Evolutionary conservation across 495 filamentous ascomycete genomes (phyloP).

Genomic region (Pyrenopolyporus hunteri): DNA sequence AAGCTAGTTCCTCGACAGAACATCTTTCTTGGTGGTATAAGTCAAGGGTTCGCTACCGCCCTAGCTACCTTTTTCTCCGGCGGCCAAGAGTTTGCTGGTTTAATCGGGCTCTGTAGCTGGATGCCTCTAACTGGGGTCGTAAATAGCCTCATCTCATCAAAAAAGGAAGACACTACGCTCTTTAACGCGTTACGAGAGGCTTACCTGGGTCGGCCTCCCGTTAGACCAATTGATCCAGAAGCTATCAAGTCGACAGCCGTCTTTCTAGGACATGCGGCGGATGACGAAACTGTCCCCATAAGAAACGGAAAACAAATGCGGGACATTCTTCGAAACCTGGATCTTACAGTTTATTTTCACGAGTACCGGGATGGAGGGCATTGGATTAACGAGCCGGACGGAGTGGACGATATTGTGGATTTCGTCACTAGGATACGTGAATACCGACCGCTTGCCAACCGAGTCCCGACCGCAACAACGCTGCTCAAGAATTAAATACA

Average conservation of each 20-base stretch:
- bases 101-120: slow-evolving; percentile 64
- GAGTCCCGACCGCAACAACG: no score
- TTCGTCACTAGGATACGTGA: no score
- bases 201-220: no score
- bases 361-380: slow-evolving; percentile 61
- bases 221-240: no score
- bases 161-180: no score
- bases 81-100: slow-evolving; percentile 44
- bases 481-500: no score
- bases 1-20: slow-evolving; percentile 35
- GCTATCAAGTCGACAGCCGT: slow-evolving; percentile 43
- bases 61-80: slow-evolving; percentile 49
- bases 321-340: slow-evolving; percentile 45
- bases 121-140: slow-evolving; percentile 51
- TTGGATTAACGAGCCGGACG: slow-evolving; percentile 60
- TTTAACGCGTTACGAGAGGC: no score
- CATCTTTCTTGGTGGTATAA: slow-evolving; percentile 46
- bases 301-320: slow-evolving; percentile 51
- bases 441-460: no score
- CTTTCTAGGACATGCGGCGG: slow-evolving; percentile 60
- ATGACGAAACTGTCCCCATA: slow-evolving; percentile 59
- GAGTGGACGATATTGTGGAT: slow-evolving; percentile 57
- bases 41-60: slow-evolving; percentile 52
- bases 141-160: no score
- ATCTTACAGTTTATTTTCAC: slow-evolving; percentile 53